phyloP scores from a whole-genome alignment of 441 rosid species.

The Sinapis alba region DNA sequence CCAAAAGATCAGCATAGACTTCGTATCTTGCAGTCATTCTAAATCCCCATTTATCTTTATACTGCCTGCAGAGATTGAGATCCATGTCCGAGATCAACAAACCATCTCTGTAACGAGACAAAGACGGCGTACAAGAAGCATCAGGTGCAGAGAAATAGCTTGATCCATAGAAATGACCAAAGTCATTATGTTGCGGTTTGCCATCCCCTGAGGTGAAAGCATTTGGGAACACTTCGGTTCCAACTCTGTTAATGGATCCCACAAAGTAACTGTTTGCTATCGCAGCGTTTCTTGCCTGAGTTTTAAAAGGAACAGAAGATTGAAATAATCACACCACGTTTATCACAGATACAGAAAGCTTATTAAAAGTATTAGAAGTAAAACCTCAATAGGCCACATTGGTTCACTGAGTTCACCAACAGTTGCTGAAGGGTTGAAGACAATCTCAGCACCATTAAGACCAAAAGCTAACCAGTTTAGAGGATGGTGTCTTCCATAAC shows the following conservation, averaged over 20 bases:
- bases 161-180: constrained; percentile 95
- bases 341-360: background rate
- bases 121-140: constrained; percentile 89
- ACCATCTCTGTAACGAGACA: constrained; percentile 81
- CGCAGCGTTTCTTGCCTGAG: constrained; percentile 96
- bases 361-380: background rate
- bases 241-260: constrained; percentile 93
- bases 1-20: constrained; percentile 62
- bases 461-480: constrained; percentile 98
- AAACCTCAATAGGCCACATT: constrained; percentile 99
- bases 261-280: constrained; percentile 95
- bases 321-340: constrained; percentile 13
- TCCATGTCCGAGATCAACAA: constrained; percentile 87
- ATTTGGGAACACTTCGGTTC: constrained; percentile 92
- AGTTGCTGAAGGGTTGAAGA: constrained; percentile 97
- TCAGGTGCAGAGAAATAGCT: constrained; percentile 95
- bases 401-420: constrained; percentile 97
- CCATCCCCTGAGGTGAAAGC: constrained; percentile 98
- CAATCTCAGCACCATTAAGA: constrained; percentile 95
- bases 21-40: constrained; percentile 91
- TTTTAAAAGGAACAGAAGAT: background rate
- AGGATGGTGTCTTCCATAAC: constrained; percentile 97
- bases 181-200: constrained; percentile 80
- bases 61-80: constrained; percentile 89
- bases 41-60: constrained; percentile 97